Evolutionary conservation across 768 basidiomycete genomes (phyloP), one percentile per base, ranked within the genome.

Genomic region (Trametes cinnabarina): DNA sequence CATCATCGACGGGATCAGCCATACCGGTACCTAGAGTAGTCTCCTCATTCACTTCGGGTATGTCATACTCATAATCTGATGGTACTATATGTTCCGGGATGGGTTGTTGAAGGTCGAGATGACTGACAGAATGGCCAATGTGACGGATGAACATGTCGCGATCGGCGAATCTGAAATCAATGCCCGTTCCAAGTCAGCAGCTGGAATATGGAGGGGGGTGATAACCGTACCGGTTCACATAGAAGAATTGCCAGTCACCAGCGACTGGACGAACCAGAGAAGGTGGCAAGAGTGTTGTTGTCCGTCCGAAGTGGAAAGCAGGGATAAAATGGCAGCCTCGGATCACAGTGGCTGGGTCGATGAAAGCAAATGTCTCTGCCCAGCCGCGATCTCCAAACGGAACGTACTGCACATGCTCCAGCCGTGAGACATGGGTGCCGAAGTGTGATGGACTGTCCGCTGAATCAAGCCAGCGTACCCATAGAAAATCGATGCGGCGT

Each of bases 271-370:
- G 2, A 46, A 49, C n/a, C 9, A 41, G 3, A 8, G 17, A 3
- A 63, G 54, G 0, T 62, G 55, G 6, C 53, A 48, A 4, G 4
- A 49, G 3, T 14, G 20, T 8, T 32, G 6, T 32, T 5, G 68
- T 68, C 0, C 44, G 52, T 0, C 68, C 69, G 44, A 68, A 59
- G 8, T 28, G 22, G 48, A 79, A 81, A 0, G 66, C 75, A 0
- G 79, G 80, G 11, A 81, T 71, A 2, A 82, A 53, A 58, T 83
- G 80, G 2, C 62, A 67, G 0, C 66, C 74, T 0, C 73, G 66
- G 23, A 82, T 66, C 6, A 83, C 70, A 0, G 64, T 58, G 0
- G 59, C 53, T 0, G 81, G 82, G 58, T 82, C 71, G 0, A 82
- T 19, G 41, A 82, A 82, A 0, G 79, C 75, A 54, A 80, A 82